Conservation (phyloP, 176 grass and related monocot genomes). For the Echinochloa phyllopogon region DNA sequence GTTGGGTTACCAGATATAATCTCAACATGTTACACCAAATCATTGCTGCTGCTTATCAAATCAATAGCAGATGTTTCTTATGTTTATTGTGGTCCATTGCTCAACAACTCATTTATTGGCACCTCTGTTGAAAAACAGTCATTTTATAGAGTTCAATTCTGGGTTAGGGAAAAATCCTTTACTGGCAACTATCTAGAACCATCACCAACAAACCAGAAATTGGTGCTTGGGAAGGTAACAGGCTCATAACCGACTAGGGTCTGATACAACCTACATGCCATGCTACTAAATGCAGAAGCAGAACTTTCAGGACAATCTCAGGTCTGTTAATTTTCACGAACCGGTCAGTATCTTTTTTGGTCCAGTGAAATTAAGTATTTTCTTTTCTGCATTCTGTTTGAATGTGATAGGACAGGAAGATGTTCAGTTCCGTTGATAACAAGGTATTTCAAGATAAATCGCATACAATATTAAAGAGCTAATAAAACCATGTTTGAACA, state of each 20-base stretch:
- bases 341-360: background rate
- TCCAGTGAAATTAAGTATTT: background rate
- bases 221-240: background rate
- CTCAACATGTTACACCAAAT: conserved; percentile 10
- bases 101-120: background rate
- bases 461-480: background rate
- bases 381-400: background rate
- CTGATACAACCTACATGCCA: background rate
- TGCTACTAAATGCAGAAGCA: background rate
- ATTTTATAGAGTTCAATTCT: background rate
- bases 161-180: background rate
- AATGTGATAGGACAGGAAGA: background rate
- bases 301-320: background rate
- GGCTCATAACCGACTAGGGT: background rate
- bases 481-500: background rate
- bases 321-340: background rate
- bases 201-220: background rate
- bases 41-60: conserved; percentile 13
- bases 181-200: background rate
- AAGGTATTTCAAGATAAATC: background rate
- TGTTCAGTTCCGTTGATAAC: background rate
- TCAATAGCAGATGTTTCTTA: background rate
- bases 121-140: background rate
- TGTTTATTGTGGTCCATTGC: background rate
- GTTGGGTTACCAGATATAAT: background rate